These are phyloP conservation scores for Yarrowia sp. DNA, from an alignment of 805 yeast genomes.

Conservation along the genomic window DNA sequence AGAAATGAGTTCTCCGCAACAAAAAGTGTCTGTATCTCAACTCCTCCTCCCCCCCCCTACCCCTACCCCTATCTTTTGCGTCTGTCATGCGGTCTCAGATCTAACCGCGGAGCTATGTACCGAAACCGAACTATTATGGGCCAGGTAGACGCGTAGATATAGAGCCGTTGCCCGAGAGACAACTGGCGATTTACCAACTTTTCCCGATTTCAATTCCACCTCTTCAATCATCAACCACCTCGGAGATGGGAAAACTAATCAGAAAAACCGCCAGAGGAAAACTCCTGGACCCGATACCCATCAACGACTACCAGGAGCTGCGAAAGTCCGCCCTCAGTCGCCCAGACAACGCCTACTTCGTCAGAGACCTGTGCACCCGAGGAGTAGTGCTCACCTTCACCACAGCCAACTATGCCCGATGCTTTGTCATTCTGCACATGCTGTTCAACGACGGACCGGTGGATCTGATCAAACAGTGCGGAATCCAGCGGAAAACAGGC, in stretches of 20 bases:
- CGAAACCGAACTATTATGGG: constrained; percentile 32
- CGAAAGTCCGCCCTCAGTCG: background rate
- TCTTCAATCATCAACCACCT: too few relatives aligned
- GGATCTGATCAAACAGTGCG: constrained; percentile 3
- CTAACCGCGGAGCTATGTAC: constrained; percentile 29
- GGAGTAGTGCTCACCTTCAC: constrained; percentile 20
- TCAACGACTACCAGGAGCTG: constrained; percentile 11
- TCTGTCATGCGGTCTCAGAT: constrained; percentile 33
- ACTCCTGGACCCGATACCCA: constrained; percentile 23
- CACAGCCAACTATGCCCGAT: constrained; percentile 13
- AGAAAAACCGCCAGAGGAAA: constrained; percentile 7
- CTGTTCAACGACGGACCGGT: constrained; percentile 15
- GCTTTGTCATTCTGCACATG: constrained; percentile 25
- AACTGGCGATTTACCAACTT: too few relatives aligned
- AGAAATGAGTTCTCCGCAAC: too few relatives aligned
- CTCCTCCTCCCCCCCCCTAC: background rate
- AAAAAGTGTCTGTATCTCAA: too few relatives aligned
- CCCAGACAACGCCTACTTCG: background rate
- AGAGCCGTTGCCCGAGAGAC: too few relatives aligned
- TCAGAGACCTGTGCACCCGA: constrained; percentile 16
- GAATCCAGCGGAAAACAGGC: background rate
- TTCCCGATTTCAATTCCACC: too few relatives aligned
- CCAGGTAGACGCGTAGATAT: background rate
- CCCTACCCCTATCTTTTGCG: constrained; percentile 16
- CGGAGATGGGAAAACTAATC: background rate